Conservation (phyloP, 1,139 yeast species). For the Kurtzmaniella quercitrusa region DNA sequence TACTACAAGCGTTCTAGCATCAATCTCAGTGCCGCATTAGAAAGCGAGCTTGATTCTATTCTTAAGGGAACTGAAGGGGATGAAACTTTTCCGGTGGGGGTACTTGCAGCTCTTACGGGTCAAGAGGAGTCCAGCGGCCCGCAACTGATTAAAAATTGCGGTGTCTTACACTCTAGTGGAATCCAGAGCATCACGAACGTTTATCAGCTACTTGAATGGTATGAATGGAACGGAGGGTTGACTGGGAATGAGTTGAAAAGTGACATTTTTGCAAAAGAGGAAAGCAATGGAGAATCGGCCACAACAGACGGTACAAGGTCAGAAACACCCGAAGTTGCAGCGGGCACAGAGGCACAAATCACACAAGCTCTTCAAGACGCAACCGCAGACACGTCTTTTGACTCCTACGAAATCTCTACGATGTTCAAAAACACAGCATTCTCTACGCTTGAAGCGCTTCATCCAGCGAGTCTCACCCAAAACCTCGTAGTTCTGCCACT, state of each 20-base stretch:
- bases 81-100: conserved; percentile 19
- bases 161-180: conserved; percentile 20
- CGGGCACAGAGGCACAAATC: neutral
- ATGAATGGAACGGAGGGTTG: conserved; percentile 28
- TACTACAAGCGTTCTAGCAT: conserved; percentile 16
- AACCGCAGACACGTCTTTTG: conserved; percentile 1
- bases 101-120: conserved; percentile 25
- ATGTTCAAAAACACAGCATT: conserved; percentile 10
- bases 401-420: conserved; percentile 5
- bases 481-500: conserved; percentile 38
- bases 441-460: conserved; percentile 25
- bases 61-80: conserved; percentile 6
- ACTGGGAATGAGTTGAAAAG: conserved; percentile 14
- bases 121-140: conserved; percentile 7
- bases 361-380: neutral
- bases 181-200: conserved; percentile 16
- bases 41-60: conserved; percentile 18
- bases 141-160: conserved; percentile 27
- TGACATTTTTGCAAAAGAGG: conserved; percentile 12
- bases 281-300: neutral
- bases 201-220: conserved; percentile 31
- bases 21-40: conserved; percentile 14
- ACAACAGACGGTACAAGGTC: neutral
- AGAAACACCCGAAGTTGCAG: neutral
- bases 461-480: conserved; percentile 34